Base-by-base conservation (phyloP, 192 early-diverging fungal genomes). In the Phlyctochytrium bullatum region DNA sequence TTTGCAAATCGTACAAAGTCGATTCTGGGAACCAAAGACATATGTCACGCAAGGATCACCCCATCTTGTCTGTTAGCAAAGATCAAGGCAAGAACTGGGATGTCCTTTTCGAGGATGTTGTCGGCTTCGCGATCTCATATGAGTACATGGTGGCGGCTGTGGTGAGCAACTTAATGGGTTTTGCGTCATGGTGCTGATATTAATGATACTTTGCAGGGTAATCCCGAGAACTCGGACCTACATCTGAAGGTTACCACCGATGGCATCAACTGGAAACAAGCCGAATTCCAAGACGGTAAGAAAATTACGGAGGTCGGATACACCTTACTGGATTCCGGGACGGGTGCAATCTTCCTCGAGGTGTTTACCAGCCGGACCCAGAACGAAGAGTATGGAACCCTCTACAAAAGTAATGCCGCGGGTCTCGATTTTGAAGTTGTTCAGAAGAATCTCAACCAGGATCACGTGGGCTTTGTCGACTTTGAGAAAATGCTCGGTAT, bases 401-500 rank as follows among this genome's bases (percentile, higher is more conserved):
- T 99, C 2, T 90, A 93, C 75, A 92, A 90, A 63, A 90, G 90
- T 64, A 92, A 96, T 73, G 78, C 80, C 61, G 89, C 92, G 52
- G 93, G 91, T 35, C 88, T 88, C 17, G 81, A 82, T 67, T 97
- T 87, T 76, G 83, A 85, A 51, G 64, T 85, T 35, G 83, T 86
- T 1, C 82, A 92, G 31, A 75, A 88, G 31, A 81, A 91, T 69
- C 92, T 92, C 0, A 96, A 97, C 71, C 88, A 89, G 52, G 85
- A 97, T 66, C 61, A 68, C 24, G 23, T 63, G 0, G 93, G 80
- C 3, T 70, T 78, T 62, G 92, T 93, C 4, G 97, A 98, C 66
- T 92, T 95, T 77, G 96, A 96, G 74, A 93, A 92, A 66, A 87
- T 99, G 35, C 83, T 88, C 31, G 91, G 94, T 2, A 83, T 98